Evolutionary conservation across 129 eudicot genomes (phyloP).

Genomic region (Sambucus nigra): DNA sequence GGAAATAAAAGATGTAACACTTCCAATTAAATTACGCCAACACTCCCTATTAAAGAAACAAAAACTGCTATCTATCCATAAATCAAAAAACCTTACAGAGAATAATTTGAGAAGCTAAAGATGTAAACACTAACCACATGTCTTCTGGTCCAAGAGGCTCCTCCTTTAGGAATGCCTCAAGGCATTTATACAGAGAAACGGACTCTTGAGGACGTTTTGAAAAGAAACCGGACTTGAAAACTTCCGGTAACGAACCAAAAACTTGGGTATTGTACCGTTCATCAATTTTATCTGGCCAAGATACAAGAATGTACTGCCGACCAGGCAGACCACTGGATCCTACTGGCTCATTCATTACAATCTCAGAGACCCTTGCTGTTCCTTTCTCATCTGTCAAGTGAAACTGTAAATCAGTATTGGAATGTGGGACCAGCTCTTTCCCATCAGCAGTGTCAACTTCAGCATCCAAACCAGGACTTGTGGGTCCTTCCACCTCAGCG

Average conservation of each 20-base stretch:
- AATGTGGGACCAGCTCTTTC: slow-evolving; percentile 17
- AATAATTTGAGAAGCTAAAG: not conserved
- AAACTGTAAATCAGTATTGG: slow-evolving; percentile 43
- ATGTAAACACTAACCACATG: slow-evolving; percentile 67
- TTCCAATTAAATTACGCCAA: too few species aligned
- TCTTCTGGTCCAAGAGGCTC: slow-evolving; percentile 99
- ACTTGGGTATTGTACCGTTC: slow-evolving; percentile 42
- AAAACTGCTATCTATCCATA: slow-evolving; percentile 5
- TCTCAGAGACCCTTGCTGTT: slow-evolving; percentile 37
- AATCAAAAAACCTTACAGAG: not conserved
- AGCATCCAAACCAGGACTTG: slow-evolving; percentile 18
- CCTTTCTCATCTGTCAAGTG: slow-evolving; percentile 66
- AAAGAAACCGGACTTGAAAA: slow-evolving; percentile 68
- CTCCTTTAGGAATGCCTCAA: slow-evolving; percentile 91
- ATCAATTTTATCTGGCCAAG: slow-evolving; percentile 61
- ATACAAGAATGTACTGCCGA: slow-evolving; percentile 46
- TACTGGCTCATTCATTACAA: slow-evolving; percentile 49
- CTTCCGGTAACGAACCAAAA: slow-evolving; percentile 60
- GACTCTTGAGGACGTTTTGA: slow-evolving; percentile 72
- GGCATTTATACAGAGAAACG: slow-evolving; percentile 78
- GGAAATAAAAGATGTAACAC: too few species aligned
- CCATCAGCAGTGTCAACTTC: slow-evolving; percentile 20
- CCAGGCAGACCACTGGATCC: slow-evolving; percentile 30
- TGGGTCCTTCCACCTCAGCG: slow-evolving; percentile 19
- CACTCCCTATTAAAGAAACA: not conserved